A percentile compares a stretch with the other conserved stretches of the same genome.
phyloP scores from a whole-genome alignment of 495 filamentous ascomycete genomes.

The Penicillium flavigenum region DNA sequence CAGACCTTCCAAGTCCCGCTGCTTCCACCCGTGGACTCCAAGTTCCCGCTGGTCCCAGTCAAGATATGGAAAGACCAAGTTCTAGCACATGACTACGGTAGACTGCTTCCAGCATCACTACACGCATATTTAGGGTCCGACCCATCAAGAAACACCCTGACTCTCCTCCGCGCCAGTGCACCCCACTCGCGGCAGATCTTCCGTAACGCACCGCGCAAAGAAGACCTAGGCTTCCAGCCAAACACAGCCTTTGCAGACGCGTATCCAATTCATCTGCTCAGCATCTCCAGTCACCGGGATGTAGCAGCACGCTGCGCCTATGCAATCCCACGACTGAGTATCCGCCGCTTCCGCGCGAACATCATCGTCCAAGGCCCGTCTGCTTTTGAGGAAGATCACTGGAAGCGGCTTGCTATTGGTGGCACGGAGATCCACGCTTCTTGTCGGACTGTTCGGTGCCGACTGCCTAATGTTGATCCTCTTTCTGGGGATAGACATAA shows the following conservation, averaged over 20 bases:
- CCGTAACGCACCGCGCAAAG: constrained; percentile 70
- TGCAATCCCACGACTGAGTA: constrained; percentile 62
- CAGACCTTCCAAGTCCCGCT: constrained; percentile 62
- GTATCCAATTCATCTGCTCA: constrained; percentile 83
- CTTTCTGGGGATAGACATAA: constrained; percentile 67
- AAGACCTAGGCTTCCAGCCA: constrained; percentile 70
- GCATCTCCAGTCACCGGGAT: constrained; percentile 69
- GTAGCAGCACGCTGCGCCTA: constrained; percentile 50
- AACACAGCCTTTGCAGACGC: constrained; percentile 81
- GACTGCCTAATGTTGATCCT: constrained; percentile 80
- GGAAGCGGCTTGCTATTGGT: constrained; percentile 67
- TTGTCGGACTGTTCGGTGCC: constrained; percentile 75
- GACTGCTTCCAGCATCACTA: constrained; percentile 56
- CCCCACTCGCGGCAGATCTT: constrained; percentile 63
- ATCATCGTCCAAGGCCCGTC: constrained; percentile 67
- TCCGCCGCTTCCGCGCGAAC: constrained; percentile 78
- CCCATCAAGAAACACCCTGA: constrained; percentile 49
- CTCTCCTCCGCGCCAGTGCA: constrained; percentile 70
- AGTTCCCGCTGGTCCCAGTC: constrained; percentile 62
- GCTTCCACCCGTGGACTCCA: constrained; percentile 50
- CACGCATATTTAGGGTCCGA: constrained; percentile 48
- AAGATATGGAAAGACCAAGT: constrained; percentile 77
- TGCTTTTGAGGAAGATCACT: constrained; percentile 71
- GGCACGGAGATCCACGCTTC: constrained; percentile 54
- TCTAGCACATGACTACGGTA: constrained; percentile 46